Percentiles rank a stretch among this genome's conserved stretches.
Evolutionary conservation across 305 asterid genomes (phyloP).

Genomic region (Solanum hybrid): DNA sequence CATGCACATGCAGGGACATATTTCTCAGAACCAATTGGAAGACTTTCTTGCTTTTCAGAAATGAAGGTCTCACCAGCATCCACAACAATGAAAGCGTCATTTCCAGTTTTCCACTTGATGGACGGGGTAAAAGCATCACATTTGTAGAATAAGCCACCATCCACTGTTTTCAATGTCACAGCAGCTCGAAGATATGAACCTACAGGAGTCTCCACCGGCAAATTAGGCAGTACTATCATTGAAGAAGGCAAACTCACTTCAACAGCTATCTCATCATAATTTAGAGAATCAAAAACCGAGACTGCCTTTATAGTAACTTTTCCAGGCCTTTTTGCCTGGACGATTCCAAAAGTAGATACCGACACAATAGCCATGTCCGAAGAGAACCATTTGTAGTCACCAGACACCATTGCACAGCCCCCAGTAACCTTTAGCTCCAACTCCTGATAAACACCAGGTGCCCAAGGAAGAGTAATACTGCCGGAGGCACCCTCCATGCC

Average conservation of each 20-base stretch:
- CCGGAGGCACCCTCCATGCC: slow-evolving; percentile 20
- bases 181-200: slow-evolving; percentile 72
- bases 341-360: slow-evolving; percentile 71
- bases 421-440: slow-evolving; percentile 73
- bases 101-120: slow-evolving; percentile 67
- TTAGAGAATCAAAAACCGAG: slow-evolving; percentile 65
- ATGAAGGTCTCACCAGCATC: slow-evolving; percentile 31
- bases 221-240: slow-evolving; percentile 54
- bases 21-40: slow-evolving; percentile 12
- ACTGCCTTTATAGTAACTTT: slow-evolving; percentile 63
- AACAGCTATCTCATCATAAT: slow-evolving; percentile 59
- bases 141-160: slow-evolving; percentile 51
- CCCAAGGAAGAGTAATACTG: slow-evolving; percentile 72
- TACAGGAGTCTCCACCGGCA: slow-evolving; percentile 71
- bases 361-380: slow-evolving; percentile 62
- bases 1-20: slow-evolving; percentile 71
- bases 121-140: slow-evolving; percentile 75
- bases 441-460: slow-evolving; percentile 74
- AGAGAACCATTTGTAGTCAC: slow-evolving; percentile 87
- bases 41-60: slow-evolving; percentile 30
- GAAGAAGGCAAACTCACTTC: slow-evolving; percentile 74
- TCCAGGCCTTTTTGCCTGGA: slow-evolving; percentile 79
- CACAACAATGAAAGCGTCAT: slow-evolving; percentile 48
- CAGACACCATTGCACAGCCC: slow-evolving; percentile 74
- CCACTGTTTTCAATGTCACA: slow-evolving; percentile 53